A percentile compares a stretch with the other conserved stretches of the same genome.
Conservation (phyloP, 1,284 basidiomycete species). For the Wolfiporia cocos region DNA sequence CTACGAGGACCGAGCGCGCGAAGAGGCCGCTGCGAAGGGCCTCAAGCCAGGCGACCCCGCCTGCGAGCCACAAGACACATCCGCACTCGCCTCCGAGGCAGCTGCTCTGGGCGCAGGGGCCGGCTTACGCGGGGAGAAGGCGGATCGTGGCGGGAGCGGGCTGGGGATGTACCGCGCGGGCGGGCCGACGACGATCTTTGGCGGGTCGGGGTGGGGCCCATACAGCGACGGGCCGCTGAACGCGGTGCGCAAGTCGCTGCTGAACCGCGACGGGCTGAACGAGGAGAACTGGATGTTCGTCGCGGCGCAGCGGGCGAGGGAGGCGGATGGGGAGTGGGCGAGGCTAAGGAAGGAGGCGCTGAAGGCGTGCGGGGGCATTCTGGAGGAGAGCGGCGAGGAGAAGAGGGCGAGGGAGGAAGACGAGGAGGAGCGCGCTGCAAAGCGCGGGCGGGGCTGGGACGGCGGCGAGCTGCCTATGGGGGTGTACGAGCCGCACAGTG, state of each 20-base stretch:
- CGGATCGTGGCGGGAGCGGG: conserved; percentile 32
- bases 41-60: conserved; percentile 72
- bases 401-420: conserved; percentile 19
- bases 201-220: conserved; percentile 74
- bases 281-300: conserved; percentile 89
- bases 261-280: conserved; percentile 68
- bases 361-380: conserved; percentile 36
- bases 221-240: conserved; percentile 80
- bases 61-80: conserved; percentile 75
- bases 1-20: conserved; percentile 78
- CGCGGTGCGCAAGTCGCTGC: conserved; percentile 66
- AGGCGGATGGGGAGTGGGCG: conserved; percentile 59
- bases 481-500: conserved; percentile 70
- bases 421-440: conserved; percentile 6
- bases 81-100: conserved; percentile 38
- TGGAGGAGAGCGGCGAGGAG: conserved; percentile 23
- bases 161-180: conserved; percentile 74
- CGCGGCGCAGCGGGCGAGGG: conserved; percentile 58
- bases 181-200: conserved; percentile 85
- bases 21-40: conserved; percentile 66
- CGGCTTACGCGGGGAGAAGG: conserved; percentile 31
- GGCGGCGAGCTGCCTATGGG: conserved; percentile 44
- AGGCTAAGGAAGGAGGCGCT: conserved; percentile 56
- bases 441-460: conserved; percentile 8
- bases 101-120: conserved; percentile 34